A percentile compares a stretch with the other conserved stretches of the same genome.
Conservation (phyloP, 768 basidiomycete species). For the Paxillus involutus region DNA sequence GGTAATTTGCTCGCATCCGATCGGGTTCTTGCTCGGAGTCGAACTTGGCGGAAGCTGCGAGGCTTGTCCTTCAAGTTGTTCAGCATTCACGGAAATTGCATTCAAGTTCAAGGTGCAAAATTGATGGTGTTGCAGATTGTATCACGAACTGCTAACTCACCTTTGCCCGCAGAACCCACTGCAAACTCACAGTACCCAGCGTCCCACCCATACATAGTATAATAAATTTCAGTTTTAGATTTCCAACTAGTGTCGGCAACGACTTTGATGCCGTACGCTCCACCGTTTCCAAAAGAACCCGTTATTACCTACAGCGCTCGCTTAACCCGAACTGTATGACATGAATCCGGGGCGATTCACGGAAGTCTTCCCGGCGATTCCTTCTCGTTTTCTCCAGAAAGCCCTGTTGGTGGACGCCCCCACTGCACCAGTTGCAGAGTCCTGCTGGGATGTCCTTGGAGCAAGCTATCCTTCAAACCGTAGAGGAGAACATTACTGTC, state of each 20-base stretch:
- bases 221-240: no score
- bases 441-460: conserved; percentile 3
- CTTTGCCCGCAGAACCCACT: no score
- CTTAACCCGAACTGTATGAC: neutral
- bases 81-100: no score
- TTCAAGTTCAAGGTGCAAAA: no score
- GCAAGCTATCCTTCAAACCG: neutral
- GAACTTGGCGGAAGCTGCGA: no score
- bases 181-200: no score
- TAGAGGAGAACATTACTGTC: neutral
- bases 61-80: no score
- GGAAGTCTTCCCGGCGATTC: neutral
- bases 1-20: no score
- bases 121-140: no score
- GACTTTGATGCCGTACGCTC: conserved; percentile 12
- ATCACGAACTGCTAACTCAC: no score
- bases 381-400: neutral
- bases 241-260: neutral
- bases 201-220: neutral
- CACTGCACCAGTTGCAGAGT: neutral
- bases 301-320: neutral
- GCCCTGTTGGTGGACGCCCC: neutral
- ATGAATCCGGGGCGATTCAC: neutral
- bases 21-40: no score
- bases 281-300: neutral